Evolutionary conservation across 139 green algal genomes (phyloP).

Genomic region (Chlamydomonas urium): DNA sequence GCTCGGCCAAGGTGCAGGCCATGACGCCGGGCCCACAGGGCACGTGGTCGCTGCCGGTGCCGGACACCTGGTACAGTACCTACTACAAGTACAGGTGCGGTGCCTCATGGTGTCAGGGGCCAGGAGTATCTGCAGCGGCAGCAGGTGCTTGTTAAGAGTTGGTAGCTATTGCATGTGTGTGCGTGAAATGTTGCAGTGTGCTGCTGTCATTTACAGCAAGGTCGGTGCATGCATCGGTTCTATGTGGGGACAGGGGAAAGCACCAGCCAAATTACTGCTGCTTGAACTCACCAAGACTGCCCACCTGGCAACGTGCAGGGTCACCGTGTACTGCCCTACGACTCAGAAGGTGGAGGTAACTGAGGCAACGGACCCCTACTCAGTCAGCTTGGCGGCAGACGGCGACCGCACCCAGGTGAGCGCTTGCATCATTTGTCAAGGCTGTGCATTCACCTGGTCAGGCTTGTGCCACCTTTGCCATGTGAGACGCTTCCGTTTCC

Average conservation of each 20-base stretch:
- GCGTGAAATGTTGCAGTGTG: background rate
- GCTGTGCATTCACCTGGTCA: too few relatives aligned
- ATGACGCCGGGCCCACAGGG: slow-evolving; percentile 29
- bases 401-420: slow-evolving; percentile 36
- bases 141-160: background rate
- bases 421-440: too few relatives aligned
- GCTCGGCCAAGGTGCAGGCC: slow-evolving; percentile 22
- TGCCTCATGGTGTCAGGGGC: background rate
- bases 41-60: slow-evolving; percentile 38
- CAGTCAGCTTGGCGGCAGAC: slow-evolving; percentile 56
- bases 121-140: too few relatives aligned
- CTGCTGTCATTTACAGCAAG: background rate
- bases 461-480: too few relatives aligned
- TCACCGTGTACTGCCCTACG: slow-evolving; percentile 65
- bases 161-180: background rate
- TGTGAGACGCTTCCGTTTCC: too few relatives aligned
- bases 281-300: too few relatives aligned
- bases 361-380: slow-evolving; percentile 80
- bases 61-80: slow-evolving; percentile 42
- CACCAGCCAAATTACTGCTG: slow-evolving; percentile 49
- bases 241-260: background rate
- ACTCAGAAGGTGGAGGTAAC: slow-evolving; percentile 41
- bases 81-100: slow-evolving; percentile 39
- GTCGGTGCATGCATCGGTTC: too few relatives aligned
- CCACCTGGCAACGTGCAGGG: too few relatives aligned